These are phyloP conservation scores for Chloromonas sp. DNA, from an alignment of 163 green algal genomes.

Conservation along the genomic window DNA sequence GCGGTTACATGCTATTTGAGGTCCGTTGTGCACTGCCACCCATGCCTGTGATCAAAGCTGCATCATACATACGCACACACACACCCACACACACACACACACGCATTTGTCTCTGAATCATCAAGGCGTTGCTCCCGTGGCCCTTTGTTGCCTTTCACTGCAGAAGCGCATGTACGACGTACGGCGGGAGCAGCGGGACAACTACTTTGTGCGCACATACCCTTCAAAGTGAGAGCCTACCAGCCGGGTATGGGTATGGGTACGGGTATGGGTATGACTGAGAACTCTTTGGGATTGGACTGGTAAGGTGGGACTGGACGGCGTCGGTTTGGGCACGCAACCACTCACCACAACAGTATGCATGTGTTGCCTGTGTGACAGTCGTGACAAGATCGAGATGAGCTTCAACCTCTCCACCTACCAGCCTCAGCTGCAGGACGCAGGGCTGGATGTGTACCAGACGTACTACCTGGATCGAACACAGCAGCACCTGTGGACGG, in stretches of 20 bases:
- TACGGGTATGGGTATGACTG: neutral
- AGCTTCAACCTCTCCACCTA: conserved; percentile 65
- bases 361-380: neutral
- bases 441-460: conserved; percentile 49
- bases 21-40: neutral
- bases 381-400: conserved; percentile 61
- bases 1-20: neutral
- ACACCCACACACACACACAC: neutral
- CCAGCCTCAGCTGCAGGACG: conserved; percentile 51
- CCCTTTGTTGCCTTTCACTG: neutral
- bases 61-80: neutral
- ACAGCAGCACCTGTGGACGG: conserved; percentile 41
- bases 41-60: neutral
- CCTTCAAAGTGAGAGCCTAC: neutral
- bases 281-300: too few relatives aligned
- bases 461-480: conserved; percentile 55
- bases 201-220: conserved; percentile 71
- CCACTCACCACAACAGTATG: too few relatives aligned
- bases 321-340: too few relatives aligned
- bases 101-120: neutral
- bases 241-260: neutral
- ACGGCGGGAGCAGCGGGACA: conserved; percentile 32
- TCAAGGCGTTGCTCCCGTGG: neutral
- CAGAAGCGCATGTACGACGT: conserved; percentile 41
- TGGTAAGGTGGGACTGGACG: too few relatives aligned